Base-by-base conservation (phyloP, 208 protist species). In the Wallacemonas sp. region DNA sequence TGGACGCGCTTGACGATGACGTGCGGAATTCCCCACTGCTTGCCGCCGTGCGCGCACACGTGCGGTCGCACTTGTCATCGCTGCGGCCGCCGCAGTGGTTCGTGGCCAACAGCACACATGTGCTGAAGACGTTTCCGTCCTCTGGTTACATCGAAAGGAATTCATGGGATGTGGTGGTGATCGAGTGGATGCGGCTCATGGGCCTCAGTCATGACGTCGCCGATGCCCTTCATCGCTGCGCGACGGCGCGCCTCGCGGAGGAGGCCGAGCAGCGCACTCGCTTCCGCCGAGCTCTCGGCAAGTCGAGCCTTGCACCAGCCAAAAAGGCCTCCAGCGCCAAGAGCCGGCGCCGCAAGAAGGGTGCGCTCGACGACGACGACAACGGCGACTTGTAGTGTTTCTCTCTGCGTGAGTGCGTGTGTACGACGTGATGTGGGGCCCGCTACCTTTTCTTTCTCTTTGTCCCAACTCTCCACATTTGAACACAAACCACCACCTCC, bases 81-180 rank as follows among this genome's bases (percentile, higher is more conserved):
- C 21, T 57, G 37, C 63, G 46, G 8, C 50, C 50, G 36, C 83
- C 83, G 30, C 71, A 74, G 62, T 24, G 85, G n/a, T 19, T 85
- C 45, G 33, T 75, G 24, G 4, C 70, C 15, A 83, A 82, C 41
- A 34, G 22, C 6, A 81, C 73, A 1, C 73, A 76, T 41, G 73
- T 79, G 3, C 1, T 81, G 12, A 63, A 39, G 12, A 79, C 83
- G 39, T 29, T 83, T 1, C 29, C 48, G 5, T 69, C 54, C 2
- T 27, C 53, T 4, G 42, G 24, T 3, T 77, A 80, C 54, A 62
- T 61, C 22, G 55, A 66, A 39, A 57, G 38, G 50, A 57, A 37
- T 32, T 41, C 50, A 32, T 57, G 50, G 50, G 50, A 57, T n/a
- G 50, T 57, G 9, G 29, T 37, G 26, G 50, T 57, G 30, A 37